These are phyloP conservation scores for Collybia sp. DNA, from an alignment of 768 basidiomycete species.

Conservation along the genomic window DNA sequence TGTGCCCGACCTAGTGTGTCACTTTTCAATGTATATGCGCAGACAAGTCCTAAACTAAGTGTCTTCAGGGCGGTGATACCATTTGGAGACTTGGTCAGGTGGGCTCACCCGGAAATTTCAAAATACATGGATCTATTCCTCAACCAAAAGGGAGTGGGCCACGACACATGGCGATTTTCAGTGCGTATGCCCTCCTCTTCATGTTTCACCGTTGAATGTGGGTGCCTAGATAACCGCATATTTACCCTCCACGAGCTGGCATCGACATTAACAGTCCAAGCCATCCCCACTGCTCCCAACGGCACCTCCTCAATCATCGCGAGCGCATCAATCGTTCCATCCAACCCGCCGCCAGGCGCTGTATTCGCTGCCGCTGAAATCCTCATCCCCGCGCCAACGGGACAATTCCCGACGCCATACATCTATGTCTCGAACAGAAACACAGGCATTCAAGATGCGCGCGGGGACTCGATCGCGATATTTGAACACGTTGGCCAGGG, in stretches of 20 bases:
- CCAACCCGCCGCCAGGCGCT: conserved; percentile 28
- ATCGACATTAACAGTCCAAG: conserved; percentile 54
- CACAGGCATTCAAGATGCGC: conserved; percentile 38
- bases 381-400: conserved; percentile 46
- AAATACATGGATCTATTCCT: conserved; percentile 47
- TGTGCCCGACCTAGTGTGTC: conserved; percentile 52
- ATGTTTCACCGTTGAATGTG: too few species aligned
- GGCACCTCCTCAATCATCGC: conserved; percentile 47
- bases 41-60: not conserved
- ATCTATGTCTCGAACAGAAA: conserved; percentile 72
- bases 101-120: conserved; percentile 37
- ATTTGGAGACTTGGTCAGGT: conserved; percentile 54
- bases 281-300: conserved; percentile 45
- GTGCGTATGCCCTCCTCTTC: conserved; percentile 13
- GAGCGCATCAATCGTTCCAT: conserved; percentile 45
- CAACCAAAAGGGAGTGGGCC: conserved; percentile 46
- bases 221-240: conserved; percentile 36
- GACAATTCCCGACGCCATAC: conserved; percentile 43
- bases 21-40: not conserved
- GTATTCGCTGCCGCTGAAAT: conserved; percentile 60
- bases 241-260: conserved; percentile 53
- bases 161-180: conserved; percentile 45
- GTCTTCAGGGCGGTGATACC: conserved; percentile 50
- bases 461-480: conserved; percentile 60
- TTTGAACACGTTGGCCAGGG: conserved; percentile 34